These are phyloP conservation scores for Aplosporella prunicola DNA, from an alignment of 2,329 filamentous ascomycete species.

Conservation along the genomic window DNA sequence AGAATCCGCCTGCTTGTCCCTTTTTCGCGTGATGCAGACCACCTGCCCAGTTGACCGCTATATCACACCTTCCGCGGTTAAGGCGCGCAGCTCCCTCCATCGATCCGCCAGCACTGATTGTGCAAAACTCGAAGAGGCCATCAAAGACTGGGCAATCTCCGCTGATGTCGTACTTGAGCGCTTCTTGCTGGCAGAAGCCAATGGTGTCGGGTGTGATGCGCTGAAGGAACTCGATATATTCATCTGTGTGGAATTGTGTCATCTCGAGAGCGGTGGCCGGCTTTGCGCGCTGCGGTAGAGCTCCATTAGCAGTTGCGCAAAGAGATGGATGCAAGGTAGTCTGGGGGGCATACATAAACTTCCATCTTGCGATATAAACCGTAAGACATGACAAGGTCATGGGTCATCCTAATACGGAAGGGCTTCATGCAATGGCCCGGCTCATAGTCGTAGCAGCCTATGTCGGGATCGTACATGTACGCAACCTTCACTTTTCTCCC, in stretches of 20 bases:
- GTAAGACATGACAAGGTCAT: constrained; percentile 88
- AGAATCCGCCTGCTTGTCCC: constrained; percentile 91
- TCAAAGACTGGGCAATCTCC: constrained; percentile 94
- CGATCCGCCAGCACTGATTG: constrained; percentile 82
- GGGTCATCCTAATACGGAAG: constrained; percentile 90
- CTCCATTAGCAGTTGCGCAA: constrained; percentile 19
- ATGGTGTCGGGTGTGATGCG: constrained; percentile 48
- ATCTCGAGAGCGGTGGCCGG: constrained; percentile 57
- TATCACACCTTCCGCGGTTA: constrained; percentile 76
- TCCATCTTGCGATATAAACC: constrained; percentile 97
- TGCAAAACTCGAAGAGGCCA: constrained; percentile 89
- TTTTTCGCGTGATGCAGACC: constrained; percentile 96
- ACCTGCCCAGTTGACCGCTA: constrained; percentile 97
- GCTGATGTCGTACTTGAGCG: constrained; percentile 65
- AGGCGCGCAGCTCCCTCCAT: constrained; percentile 87
- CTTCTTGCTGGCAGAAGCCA: constrained; percentile 65
- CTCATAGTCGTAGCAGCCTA: constrained; percentile 95
- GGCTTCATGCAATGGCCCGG: constrained; percentile 98
- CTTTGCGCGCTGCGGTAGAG: constrained; percentile 28
- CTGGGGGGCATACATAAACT: constrained; percentile 74
- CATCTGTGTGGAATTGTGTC: constrained; percentile 62
- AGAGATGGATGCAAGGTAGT: constrained; percentile 60
- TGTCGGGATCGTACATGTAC: constrained; percentile 65
- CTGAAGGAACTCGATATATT: constrained; percentile 54
- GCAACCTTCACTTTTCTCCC: constrained; percentile 7